Evolutionary conservation across 164 flowering plant genomes (phyloP).

Genomic region (Vitis labrusca): DNA sequence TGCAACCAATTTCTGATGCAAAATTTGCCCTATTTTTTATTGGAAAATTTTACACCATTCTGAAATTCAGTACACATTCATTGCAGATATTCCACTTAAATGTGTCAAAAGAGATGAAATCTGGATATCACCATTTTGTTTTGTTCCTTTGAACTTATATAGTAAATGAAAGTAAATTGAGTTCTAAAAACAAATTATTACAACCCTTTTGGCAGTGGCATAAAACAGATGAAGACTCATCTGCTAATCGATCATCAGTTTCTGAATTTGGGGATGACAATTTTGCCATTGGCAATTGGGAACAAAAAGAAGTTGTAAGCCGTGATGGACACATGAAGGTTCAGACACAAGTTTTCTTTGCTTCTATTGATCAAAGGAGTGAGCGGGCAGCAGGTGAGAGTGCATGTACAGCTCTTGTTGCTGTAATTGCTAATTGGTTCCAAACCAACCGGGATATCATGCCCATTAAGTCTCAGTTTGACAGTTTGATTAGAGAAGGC

Average conservation of each 20-base stretch:
- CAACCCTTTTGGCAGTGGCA: slow-evolving; percentile 47
- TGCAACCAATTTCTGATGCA: no score
- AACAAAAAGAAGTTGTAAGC: slow-evolving; percentile 76
- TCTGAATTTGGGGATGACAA: slow-evolving; percentile 99
- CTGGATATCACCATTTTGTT: background rate
- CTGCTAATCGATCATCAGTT: slow-evolving; percentile 61
- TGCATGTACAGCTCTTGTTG: slow-evolving; percentile 95
- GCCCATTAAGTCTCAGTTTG: slow-evolving; percentile 93
- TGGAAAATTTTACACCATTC: no score
- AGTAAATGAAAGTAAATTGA: background rate
- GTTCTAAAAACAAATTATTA: background rate
- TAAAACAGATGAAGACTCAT: slow-evolving; percentile 70
- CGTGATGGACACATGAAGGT: slow-evolving; percentile 95
- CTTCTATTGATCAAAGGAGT: slow-evolving; percentile 93
- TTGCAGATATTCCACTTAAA: no score
- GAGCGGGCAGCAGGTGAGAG: slow-evolving; percentile 97
- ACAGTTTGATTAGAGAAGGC: slow-evolving; percentile 87
- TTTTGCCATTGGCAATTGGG: slow-evolving; percentile 94
- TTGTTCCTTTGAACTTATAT: background rate
- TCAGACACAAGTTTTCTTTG: slow-evolving; percentile 76
- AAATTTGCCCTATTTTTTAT: no score
- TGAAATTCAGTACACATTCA: no score
- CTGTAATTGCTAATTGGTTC: slow-evolving; percentile 97
- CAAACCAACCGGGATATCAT: slow-evolving; percentile 61
- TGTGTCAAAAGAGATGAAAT: background rate